A percentile compares a stretch with the other conserved stretches of the same genome.
Evolutionary conservation across 2,329 filamentous ascomycete species (phyloP).

Genomic region (Penicillium verrucosum): DNA sequence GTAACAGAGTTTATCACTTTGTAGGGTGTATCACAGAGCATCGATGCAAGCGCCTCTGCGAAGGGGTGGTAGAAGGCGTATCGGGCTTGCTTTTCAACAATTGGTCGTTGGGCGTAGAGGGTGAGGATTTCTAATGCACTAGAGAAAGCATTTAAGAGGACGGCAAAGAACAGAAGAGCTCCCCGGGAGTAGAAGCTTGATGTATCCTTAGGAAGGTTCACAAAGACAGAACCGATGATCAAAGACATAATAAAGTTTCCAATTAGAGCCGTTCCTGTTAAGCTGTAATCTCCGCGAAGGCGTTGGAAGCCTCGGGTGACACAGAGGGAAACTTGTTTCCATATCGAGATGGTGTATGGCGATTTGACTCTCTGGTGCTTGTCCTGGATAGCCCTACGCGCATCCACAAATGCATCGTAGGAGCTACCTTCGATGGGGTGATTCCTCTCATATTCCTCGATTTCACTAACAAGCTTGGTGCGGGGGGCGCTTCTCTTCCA

Average conservation of each 20-base stretch:
- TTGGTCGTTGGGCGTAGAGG: slow-evolving; percentile 82
- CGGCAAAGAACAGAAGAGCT: slow-evolving; percentile 76
- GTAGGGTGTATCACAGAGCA: slow-evolving; percentile 81
- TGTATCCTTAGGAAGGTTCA: slow-evolving; percentile 64
- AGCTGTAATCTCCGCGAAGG: slow-evolving; percentile 40
- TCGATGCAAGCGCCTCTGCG: slow-evolving; percentile 81
- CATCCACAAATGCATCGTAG: slow-evolving; percentile 29
- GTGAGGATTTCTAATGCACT: slow-evolving; percentile 71
- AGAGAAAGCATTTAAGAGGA: slow-evolving; percentile 77
- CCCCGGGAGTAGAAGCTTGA: slow-evolving; percentile 71
- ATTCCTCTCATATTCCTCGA: slow-evolving; percentile 37
- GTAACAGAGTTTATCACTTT: slow-evolving; percentile 70
- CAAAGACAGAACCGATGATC: slow-evolving; percentile 76
- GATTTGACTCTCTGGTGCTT: slow-evolving; percentile 47
- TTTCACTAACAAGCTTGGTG: slow-evolving; percentile 33
- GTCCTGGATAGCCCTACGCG: slow-evolving; percentile 32
- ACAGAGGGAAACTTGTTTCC: not conserved
- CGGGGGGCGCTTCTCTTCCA: slow-evolving; percentile 53
- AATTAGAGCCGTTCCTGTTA: slow-evolving; percentile 61
- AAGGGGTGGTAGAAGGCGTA: slow-evolving; percentile 90
- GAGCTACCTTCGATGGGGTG: slow-evolving; percentile 36
- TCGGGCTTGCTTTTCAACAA: slow-evolving; percentile 83
- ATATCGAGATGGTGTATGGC: not conserved
- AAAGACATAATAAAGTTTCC: slow-evolving; percentile 71
- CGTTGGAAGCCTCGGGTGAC: not conserved